Evolutionary conservation across 2,329 filamentous ascomycete species (phyloP).

Genomic region (Aspergillus puulaauensis): DNA sequence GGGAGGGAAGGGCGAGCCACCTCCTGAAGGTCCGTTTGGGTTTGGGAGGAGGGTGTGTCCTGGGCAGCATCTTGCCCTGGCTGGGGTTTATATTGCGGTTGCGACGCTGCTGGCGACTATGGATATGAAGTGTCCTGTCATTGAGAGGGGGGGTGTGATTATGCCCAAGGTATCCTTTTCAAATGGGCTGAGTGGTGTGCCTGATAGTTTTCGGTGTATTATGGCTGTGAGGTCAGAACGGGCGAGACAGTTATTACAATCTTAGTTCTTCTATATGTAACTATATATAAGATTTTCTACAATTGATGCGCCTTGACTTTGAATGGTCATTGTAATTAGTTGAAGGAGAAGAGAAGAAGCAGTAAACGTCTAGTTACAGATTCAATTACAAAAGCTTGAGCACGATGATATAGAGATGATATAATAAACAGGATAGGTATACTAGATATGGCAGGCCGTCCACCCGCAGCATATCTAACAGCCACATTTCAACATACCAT

Average conservation of each 20-base stretch:
- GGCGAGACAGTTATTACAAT: neutral
- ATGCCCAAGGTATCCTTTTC: neutral
- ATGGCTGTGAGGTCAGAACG: neutral
- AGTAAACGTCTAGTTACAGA: too few relatives aligned
- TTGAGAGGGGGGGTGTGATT: neutral
- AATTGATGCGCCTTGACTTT: too few relatives aligned
- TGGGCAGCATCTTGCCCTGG: conserved; percentile 40
- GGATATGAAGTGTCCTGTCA: conserved; percentile 4
- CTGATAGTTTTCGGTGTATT: conserved; percentile 4
- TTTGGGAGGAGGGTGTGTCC: conserved; percentile 31
- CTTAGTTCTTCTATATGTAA: too few relatives aligned
- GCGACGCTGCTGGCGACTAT: conserved; percentile 2
- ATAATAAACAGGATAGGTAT: too few relatives aligned
- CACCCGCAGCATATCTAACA: too few relatives aligned
- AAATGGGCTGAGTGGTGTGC: conserved; percentile 8
- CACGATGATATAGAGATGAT: too few relatives aligned
- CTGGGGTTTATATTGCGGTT: conserved; percentile 34
- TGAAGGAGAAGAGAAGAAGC: too few relatives aligned
- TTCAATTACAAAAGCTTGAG: too few relatives aligned
- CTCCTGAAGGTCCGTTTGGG: conserved; percentile 9
- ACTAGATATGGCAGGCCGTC: too few relatives aligned
- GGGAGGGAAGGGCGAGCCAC: neutral
- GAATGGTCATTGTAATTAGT: too few relatives aligned
- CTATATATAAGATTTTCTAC: too few relatives aligned
- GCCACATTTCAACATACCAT: too few relatives aligned